phyloP scores from a whole-genome alignment of 2,329 filamentous ascomycete genomes.

The Fusarium sulawesiense region DNA sequence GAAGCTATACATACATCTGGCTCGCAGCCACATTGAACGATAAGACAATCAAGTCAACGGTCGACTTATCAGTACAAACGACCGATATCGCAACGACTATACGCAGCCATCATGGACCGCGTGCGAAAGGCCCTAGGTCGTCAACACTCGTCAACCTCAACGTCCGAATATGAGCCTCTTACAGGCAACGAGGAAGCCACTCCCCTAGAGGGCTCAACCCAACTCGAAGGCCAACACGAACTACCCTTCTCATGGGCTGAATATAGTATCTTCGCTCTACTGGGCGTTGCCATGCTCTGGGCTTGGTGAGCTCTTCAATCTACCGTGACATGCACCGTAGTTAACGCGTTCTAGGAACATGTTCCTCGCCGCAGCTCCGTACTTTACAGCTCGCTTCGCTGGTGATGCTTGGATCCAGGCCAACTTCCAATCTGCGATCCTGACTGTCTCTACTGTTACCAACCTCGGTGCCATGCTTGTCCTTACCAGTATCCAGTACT shows the following conservation, averaged over 20 bases:
- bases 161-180: constrained; percentile 51
- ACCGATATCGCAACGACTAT: not conserved
- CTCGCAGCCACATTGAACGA: not conserved
- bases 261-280: constrained; percentile 84
- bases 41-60: not conserved
- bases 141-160: constrained; percentile 36
- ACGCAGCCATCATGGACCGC: constrained; percentile 43
- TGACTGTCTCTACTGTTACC: constrained; percentile 85
- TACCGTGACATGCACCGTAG: not conserved
- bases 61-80: not conserved
- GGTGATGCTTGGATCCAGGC: constrained; percentile 75
- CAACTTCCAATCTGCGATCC: constrained; percentile 90
- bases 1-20: constrained; percentile 23
- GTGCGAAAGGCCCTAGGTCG: constrained; percentile 43
- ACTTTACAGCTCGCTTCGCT: constrained; percentile 86
- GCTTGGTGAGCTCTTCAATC: constrained; percentile 75
- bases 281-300: constrained; percentile 97
- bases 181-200: constrained; percentile 45
- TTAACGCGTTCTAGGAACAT: constrained; percentile 77
- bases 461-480: constrained; percentile 82
- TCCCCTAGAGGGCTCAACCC: constrained; percentile 43
- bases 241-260: constrained; percentile 83
- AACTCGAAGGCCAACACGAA: constrained; percentile 52
- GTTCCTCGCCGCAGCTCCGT: constrained; percentile 94
- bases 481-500: constrained; percentile 81